phyloP scores from a whole-genome alignment of 2,329 filamentous ascomycete genomes.

The Fusarium sp. region DNA sequence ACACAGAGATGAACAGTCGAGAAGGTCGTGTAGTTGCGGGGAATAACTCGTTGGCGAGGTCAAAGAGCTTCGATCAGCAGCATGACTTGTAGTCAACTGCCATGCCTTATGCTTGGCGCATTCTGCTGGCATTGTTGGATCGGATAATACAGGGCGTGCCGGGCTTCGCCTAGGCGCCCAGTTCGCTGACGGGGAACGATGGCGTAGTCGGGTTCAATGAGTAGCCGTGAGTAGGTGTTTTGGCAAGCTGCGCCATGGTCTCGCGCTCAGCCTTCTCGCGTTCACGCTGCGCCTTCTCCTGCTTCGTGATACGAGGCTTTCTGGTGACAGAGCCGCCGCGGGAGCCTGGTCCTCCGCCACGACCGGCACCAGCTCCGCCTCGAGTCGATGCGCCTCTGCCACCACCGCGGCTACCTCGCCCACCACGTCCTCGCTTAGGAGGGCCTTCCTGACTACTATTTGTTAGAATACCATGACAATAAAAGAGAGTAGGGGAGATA shows the following conservation, averaged over 20 bases:
- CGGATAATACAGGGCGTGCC: not conserved
- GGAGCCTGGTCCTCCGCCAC: constrained; percentile 70
- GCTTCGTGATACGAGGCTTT: constrained; percentile 87
- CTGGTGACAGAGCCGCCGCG: constrained; percentile 77
- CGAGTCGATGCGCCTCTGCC: constrained; percentile 72
- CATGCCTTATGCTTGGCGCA: not conserved
- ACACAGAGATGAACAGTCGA: constrained; percentile 2
- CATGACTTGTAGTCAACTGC: not conserved
- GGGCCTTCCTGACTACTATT: constrained; percentile 72
- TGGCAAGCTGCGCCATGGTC: constrained; percentile 52
- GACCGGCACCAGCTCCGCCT: constrained; percentile 54
- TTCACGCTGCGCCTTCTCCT: constrained; percentile 82
- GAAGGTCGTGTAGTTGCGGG: not conserved
- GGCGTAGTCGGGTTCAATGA: constrained; percentile 51
- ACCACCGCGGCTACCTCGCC: constrained; percentile 60
- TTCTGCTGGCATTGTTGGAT: not conserved
- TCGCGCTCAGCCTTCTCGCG: constrained; percentile 82
- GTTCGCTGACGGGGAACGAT: constrained; percentile 50
- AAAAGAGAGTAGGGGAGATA: constrained; percentile 28
- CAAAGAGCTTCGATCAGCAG: not conserved
- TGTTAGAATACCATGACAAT: constrained; percentile 48
- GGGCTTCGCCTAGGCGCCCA: constrained; percentile 44
- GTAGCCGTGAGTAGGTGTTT: constrained; percentile 51
- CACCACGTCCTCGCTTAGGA: constrained; percentile 72
- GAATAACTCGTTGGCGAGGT: not conserved